Percentiles rank a stretch among this genome's conserved stretches.
Conservation (phyloP, 202 grass and related monocot species). For the Dendrocalamus latiflorus region DNA sequence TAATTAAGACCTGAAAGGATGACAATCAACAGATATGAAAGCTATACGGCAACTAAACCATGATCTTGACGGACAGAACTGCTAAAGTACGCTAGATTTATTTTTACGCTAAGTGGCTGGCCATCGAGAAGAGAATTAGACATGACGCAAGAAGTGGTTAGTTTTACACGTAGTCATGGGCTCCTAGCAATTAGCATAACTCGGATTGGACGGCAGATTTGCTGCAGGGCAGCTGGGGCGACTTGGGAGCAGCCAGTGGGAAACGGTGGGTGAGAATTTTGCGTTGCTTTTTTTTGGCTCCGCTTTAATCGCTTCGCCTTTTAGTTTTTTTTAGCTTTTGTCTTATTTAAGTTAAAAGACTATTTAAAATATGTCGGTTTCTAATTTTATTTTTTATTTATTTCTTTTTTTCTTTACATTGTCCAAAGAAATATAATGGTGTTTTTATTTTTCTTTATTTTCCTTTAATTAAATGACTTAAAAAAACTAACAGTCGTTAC, state of each 20-base stretch:
- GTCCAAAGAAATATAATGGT: fast-evolving
- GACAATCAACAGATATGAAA: neutral
- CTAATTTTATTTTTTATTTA: too few species aligned
- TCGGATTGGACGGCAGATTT: neutral
- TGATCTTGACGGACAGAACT: neutral
- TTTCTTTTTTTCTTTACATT: too few species aligned
- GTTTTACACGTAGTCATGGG: neutral
- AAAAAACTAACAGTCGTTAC: too few species aligned
- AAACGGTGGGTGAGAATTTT: neutral
- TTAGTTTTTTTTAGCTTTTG: too few species aligned
- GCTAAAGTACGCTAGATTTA: too few species aligned
- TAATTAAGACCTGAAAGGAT: neutral
- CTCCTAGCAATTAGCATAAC: neutral
- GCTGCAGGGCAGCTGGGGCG: neutral
- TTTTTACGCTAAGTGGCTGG: neutral
- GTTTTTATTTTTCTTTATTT: too few species aligned
- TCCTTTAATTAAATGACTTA: too few species aligned
- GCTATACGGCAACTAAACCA: neutral
- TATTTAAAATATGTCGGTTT: fast-evolving
- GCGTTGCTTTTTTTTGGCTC: neutral
- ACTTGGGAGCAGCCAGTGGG: neutral
- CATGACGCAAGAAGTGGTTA: too few species aligned
- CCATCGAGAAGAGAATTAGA: neutral
- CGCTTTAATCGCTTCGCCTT: too few species aligned
- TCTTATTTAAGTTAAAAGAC: too few species aligned